Evolutionary conservation across 805 yeast genomes (phyloP).

Genomic region (Yarrowia sp.): DNA sequence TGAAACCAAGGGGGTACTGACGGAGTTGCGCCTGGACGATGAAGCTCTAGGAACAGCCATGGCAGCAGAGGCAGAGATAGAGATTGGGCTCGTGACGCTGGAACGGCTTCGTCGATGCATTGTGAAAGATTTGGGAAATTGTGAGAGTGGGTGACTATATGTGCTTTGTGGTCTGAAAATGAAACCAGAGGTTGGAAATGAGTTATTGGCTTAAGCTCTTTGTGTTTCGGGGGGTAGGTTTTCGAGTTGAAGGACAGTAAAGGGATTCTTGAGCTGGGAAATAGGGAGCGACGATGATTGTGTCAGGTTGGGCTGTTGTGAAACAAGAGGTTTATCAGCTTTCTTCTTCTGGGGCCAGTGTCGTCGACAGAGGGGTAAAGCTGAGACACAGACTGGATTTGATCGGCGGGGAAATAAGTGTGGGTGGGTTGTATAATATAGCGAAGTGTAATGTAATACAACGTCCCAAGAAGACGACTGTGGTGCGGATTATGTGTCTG

Average conservation of each 20-base stretch:
- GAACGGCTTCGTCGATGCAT: conserved; percentile 19
- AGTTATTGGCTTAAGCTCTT: conserved; percentile 12
- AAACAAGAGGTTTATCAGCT: background rate
- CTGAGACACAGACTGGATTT: conserved; percentile 16
- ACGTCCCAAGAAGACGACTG: conserved; percentile 1
- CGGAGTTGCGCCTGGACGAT: background rate
- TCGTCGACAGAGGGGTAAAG: conserved; percentile 21
- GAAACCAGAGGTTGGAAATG: background rate
- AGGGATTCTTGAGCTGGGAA: background rate
- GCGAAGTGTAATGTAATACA: background rate
- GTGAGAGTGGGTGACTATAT: background rate
- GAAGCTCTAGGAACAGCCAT: background rate
- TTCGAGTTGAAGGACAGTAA: background rate
- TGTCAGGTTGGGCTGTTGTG: background rate
- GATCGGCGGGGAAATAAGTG: conserved; percentile 21
- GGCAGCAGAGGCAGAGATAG: background rate
- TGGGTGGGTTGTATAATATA: background rate
- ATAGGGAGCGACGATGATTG: background rate
- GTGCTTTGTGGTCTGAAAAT: background rate
- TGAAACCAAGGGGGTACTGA: background rate
- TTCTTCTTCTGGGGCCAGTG: background rate
- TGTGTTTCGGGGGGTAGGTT: background rate
- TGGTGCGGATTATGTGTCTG: background rate
- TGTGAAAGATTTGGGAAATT: background rate
- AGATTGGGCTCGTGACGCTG: conserved; percentile 1